Percentiles rank a stretch among this genome's conserved stretches.
phyloP scores from a whole-genome alignment of 257 asterid species.

The Solanum appendiculatum region DNA sequence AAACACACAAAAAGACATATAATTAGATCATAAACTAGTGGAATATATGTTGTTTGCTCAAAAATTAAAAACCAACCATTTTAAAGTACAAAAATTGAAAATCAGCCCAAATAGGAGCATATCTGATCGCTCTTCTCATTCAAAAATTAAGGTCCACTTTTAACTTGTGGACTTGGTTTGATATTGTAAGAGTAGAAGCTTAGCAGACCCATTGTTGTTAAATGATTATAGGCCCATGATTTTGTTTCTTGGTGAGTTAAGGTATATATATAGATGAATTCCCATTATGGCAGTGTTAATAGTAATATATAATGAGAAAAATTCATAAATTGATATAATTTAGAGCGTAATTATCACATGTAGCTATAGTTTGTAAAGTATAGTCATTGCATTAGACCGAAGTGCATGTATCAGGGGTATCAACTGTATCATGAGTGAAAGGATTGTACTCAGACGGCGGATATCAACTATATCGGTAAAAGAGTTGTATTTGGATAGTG shows the following conservation, averaged over 20 bases:
- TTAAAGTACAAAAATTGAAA: no score
- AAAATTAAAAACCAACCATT: no score
- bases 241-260: background rate
- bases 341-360: background rate
- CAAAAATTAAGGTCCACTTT: background rate
- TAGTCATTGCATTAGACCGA: background rate
- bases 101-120: no score
- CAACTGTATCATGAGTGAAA: no score
- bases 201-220: background rate
- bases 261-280: background rate
- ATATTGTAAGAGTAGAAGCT: background rate
- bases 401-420: no score
- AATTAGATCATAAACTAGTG: no score
- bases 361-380: no score
- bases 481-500: no score
- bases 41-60: no score
- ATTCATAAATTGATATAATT: background rate
- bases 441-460: background rate
- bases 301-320: background rate
- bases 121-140: background rate
- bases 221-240: background rate
- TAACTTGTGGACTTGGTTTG: background rate
- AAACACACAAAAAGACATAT: no score
- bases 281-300: background rate
- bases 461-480: background rate